These are phyloP conservation scores for Candida chauliodis DNA, from an alignment of 805 yeast genomes.

Conservation along the genomic window DNA sequence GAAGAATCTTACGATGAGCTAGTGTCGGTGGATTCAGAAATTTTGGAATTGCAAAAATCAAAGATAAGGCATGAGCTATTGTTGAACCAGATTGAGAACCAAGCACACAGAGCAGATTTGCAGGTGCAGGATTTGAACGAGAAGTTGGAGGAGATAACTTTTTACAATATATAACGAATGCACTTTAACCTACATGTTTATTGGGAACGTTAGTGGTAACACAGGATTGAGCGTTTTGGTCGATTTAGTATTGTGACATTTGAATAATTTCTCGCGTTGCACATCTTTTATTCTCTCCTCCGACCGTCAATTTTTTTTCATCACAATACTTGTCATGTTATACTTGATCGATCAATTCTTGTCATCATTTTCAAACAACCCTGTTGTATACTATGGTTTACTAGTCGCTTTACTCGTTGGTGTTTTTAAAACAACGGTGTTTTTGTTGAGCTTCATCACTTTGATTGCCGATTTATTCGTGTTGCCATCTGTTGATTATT, in stretches of 20 bases:
- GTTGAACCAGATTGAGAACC: constrained; percentile 18
- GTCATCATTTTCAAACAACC: constrained; percentile 12
- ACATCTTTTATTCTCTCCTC: not conserved
- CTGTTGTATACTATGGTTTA: constrained; percentile 15
- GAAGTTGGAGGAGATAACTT: constrained; percentile 48
- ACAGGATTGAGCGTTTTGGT: too few species aligned
- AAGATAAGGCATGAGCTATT: constrained; percentile 18
- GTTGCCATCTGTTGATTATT: constrained; percentile 56
- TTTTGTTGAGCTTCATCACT: constrained; percentile 47
- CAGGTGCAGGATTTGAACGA: constrained; percentile 41
- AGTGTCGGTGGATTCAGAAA: constrained; percentile 19
- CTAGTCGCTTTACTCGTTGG: constrained; percentile 54
- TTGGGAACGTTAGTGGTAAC: too few species aligned
- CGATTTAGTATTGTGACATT: too few species aligned
- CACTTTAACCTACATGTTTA: too few species aligned
- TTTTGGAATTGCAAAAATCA: constrained; percentile 23
- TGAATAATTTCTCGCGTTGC: too few species aligned
- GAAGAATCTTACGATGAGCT: constrained; percentile 25
- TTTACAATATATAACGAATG: constrained; percentile 21
- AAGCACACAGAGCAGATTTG: constrained; percentile 29
- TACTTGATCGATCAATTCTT: constrained; percentile 9
- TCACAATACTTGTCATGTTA: not conserved
- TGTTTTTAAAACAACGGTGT: constrained; percentile 51
- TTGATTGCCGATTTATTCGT: constrained; percentile 60
- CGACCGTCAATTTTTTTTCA: not conserved